These are phyloP conservation scores for Ichthyophthirius multifiliis DNA, from an alignment of 169 alveolate genomes.

Conservation along the genomic window DNA sequence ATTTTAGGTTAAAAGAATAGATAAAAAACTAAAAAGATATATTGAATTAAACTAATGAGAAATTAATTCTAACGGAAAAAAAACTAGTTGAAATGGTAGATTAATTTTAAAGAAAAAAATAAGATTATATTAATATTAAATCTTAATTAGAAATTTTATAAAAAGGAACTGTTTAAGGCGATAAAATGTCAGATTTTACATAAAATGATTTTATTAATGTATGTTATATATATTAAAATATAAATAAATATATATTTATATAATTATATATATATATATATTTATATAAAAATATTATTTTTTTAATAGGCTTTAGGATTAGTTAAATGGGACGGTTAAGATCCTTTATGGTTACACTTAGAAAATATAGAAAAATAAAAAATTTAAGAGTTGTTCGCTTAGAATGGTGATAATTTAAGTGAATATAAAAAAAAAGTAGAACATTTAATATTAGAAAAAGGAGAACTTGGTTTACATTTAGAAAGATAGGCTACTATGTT, in stretches of 20 bases:
- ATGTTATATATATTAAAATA: not conserved
- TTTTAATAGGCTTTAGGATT: not conserved
- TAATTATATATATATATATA: not conserved
- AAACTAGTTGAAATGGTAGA: not conserved
- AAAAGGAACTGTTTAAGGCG: not conserved
- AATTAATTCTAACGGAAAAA: not conserved
- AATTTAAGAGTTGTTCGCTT: not conserved
- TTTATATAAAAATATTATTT: no score
- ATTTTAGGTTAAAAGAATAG: not conserved
- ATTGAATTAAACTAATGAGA: not conserved
- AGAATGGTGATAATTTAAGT: not conserved
- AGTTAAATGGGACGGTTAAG: constrained; percentile 6
- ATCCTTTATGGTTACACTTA: constrained; percentile 5
- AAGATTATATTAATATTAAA: not conserved
- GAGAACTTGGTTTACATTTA: constrained; percentile 1
- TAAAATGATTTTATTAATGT: not conserved
- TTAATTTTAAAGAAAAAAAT: not conserved
- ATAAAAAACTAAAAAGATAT: not conserved
- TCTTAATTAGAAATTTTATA: not conserved
- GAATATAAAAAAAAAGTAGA: not conserved
- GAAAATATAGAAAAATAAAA: not conserved
- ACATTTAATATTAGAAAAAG: constrained; percentile 2
- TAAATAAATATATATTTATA: not conserved
- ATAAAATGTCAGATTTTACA: not conserved
- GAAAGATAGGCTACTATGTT: constrained; percentile 7